Base-by-base conservation (phyloP, 768 basidiomycete genomes). In the Gloeopeniophorella convolvens region DNA sequence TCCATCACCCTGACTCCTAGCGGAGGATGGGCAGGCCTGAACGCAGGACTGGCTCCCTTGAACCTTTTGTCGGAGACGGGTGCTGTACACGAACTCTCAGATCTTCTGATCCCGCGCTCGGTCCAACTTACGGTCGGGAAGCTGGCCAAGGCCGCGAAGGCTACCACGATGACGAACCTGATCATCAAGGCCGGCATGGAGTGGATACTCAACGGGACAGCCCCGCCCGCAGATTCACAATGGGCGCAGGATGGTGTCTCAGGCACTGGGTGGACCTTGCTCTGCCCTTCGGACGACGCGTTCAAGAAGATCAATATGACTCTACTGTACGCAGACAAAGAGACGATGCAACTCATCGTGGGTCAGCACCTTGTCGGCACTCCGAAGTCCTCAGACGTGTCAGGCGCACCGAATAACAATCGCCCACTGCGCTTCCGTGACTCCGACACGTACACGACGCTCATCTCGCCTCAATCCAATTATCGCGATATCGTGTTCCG, bases 201-300 rank as follows among this genome's bases (percentile, higher is more conserved):
- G 31, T 97, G 94, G 93, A 69, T 96, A 31, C 69, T 97, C 48
- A 84, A 97, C 57, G 95, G 94, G 4, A 87, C 82, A 5, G 69
- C 76, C 0, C 87, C 87, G 6, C 86, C 88, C 4, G 78, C 81
- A 58, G 83, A 72, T 46, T 83, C 84, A 9, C 70, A 68, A 10
- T 89, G 83, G 82, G 76, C 75, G 5, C 72, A 80, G 13, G 61
- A 65, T 48, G 73, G 68, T 37, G 59, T 76, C n/a, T 61, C 63
- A 16, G 74, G 71, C 21, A 67, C 65, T 8, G 82, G 84, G 3
- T 98, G 94, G 84, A 95, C 92, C 1, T 66, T 99, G 4, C 74
- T 99, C 18, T 93, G 89, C 58, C 96, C 96, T 3, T 80, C 82
- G 5, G 96, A 99, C 61, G 84, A 86, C 50, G 93, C 95, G 0